Evolutionary conservation across 225 moss, liverwort and hornwort genomes (phyloP).

Genomic region (Marchantia paleacea): DNA sequence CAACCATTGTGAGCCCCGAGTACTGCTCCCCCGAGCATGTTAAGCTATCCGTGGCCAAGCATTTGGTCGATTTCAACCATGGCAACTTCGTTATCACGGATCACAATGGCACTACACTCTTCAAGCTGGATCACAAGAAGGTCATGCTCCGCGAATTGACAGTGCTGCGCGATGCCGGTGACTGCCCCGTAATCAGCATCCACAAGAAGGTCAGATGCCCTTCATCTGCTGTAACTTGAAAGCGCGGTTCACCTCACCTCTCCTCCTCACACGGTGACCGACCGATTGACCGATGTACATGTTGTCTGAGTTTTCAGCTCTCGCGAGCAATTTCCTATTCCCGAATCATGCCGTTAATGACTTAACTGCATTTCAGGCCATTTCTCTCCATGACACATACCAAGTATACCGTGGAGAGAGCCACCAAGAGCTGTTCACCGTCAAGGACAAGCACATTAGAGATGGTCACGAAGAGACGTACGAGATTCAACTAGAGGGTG

Average conservation of each 20-base stretch:
- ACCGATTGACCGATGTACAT: no score
- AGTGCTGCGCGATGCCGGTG: conserved; percentile 15
- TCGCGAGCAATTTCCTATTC: background rate
- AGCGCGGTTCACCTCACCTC: no score
- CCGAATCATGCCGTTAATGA: background rate
- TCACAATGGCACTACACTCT: conserved; percentile 14
- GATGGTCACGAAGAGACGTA: conserved; percentile 13
- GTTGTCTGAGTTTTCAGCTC: no score
- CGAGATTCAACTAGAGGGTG: background rate
- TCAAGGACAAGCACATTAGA: conserved; percentile 9
- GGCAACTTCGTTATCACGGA: conserved; percentile 35
- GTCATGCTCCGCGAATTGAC: conserved; percentile 26
- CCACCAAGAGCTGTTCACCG: conserved; percentile 5
- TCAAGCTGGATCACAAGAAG: conserved; percentile 14
- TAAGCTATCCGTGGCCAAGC: conserved; percentile 18
- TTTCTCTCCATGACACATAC: conserved; percentile 9
- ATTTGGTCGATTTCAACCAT: background rate
- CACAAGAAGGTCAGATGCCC: background rate
- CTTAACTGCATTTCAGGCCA: background rate
- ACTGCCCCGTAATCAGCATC: conserved; percentile 14
- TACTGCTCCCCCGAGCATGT: conserved; percentile 13
- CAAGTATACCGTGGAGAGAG: conserved; percentile 7
- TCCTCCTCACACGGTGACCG: no score
- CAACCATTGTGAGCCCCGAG: conserved; percentile 15
- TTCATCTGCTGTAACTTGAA: background rate